Evolutionary conservation across 164 flowering plant species (phyloP).

Genomic region (Stephania cephalantha): DNA sequence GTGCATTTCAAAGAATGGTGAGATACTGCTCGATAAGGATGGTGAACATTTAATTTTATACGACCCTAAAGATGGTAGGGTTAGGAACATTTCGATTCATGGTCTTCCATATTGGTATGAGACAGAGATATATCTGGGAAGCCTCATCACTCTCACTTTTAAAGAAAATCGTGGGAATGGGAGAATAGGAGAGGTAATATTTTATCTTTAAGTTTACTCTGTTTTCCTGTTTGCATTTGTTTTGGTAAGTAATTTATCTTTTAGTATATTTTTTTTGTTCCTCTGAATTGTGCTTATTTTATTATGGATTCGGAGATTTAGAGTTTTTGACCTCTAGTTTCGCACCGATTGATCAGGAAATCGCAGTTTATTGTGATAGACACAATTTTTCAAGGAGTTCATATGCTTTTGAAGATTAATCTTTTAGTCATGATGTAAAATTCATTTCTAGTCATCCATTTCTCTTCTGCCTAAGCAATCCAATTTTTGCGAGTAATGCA

Average conservation of each 20-base stretch:
- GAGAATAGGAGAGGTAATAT: neutral
- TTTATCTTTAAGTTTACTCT: neutral
- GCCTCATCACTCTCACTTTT: conserved; percentile 1
- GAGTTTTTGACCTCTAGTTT: neutral
- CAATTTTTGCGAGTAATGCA: too few relatives aligned
- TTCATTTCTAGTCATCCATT: neutral
- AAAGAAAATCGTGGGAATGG: neutral
- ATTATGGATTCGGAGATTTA: neutral
- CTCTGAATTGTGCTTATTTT: neutral
- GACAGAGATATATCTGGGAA: conserved; percentile 2
- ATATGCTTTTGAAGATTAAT: neutral
- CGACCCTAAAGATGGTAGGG: neutral
- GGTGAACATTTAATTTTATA: neutral
- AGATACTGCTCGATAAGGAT: neutral
- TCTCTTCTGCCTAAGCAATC: neutral
- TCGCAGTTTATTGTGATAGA: neutral
- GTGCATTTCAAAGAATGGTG: conserved; percentile 1
- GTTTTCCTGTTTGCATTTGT: neutral
- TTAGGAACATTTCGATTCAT: neutral
- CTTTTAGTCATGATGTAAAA: neutral
- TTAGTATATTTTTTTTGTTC: neutral
- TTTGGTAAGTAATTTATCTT: neutral
- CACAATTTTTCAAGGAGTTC: neutral
- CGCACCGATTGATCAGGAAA: neutral
- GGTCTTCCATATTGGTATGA: conserved; percentile 6